phyloP scores from a whole-genome alignment of 495 filamentous ascomycete species.

The Neurospora sp. region DNA sequence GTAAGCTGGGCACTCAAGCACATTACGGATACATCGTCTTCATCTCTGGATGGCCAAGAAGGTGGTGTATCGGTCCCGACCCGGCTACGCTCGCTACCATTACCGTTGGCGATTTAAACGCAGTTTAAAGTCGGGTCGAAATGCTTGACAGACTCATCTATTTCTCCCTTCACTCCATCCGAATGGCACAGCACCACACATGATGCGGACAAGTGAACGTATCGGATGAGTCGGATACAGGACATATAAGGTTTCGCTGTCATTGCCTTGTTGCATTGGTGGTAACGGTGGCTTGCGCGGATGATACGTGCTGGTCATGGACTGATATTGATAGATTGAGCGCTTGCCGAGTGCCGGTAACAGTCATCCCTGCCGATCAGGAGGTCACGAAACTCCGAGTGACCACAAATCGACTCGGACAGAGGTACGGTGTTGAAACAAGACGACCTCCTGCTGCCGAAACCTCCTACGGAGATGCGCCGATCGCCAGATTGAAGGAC shows the following conservation, averaged over 20 bases:
- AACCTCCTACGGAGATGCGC: background rate
- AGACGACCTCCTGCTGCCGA: background rate
- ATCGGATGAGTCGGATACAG: background rate
- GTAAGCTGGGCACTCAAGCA: background rate
- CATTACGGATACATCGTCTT: background rate
- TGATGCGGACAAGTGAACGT: background rate
- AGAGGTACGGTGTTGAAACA: background rate
- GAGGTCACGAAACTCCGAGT: background rate
- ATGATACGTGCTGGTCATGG: background rate
- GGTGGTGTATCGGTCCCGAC: background rate
- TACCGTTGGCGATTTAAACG: background rate
- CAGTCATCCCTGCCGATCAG: background rate
- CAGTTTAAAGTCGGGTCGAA: background rate
- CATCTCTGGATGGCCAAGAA: background rate
- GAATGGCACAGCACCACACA: background rate
- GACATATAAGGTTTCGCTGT: background rate
- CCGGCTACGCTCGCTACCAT: background rate
- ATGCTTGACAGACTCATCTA: background rate
- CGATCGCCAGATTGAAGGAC: background rate
- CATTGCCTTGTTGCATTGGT: background rate
- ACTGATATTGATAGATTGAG: background rate
- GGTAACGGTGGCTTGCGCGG: background rate
- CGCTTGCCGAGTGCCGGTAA: background rate
- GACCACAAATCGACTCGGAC: background rate
- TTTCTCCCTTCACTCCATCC: background rate